Percentiles rank a stretch among this genome's conserved stretches.
Conservation (phyloP, 805 yeast genomes). For the Cyberlindnera maritima region DNA sequence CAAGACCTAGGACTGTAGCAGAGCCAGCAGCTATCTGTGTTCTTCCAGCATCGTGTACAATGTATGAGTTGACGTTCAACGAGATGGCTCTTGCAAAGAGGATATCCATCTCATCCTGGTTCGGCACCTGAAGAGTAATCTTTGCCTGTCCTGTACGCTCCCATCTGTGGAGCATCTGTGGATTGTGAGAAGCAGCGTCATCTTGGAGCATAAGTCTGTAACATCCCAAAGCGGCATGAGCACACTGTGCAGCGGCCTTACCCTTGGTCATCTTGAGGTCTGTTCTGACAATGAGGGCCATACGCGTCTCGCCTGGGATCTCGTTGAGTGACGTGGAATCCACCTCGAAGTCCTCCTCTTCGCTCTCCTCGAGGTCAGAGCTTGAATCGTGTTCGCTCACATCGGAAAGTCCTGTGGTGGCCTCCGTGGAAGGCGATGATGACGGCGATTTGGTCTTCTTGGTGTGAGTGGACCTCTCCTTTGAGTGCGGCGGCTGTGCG, state of each 20-base stretch:
- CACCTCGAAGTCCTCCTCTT: constrained; percentile 54
- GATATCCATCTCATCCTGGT: constrained; percentile 66
- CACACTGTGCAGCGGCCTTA: constrained; percentile 95
- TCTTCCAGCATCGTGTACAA: constrained; percentile 95
- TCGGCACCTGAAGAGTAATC: constrained; percentile 74
- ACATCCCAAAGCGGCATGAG: constrained; percentile 94
- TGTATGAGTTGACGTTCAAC: constrained; percentile 70
- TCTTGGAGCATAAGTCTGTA: constrained; percentile 65
- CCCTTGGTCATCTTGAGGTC: constrained; percentile 94
- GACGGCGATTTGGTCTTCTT: constrained; percentile 8
- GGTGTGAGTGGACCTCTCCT: neutral
- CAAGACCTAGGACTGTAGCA: constrained; percentile 93
- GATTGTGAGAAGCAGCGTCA: constrained; percentile 51
- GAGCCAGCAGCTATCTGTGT: constrained; percentile 96
- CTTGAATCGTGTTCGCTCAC: constrained; percentile 21
- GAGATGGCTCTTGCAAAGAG: constrained; percentile 80
- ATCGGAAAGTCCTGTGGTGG: constrained; percentile 15
- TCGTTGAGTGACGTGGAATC: constrained; percentile 60
- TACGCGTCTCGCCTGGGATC: constrained; percentile 74
- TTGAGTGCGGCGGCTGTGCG: constrained; percentile 3
- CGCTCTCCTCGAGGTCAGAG: constrained; percentile 42
- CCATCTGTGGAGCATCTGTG: constrained; percentile 73
- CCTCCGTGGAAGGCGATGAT: constrained; percentile 15
- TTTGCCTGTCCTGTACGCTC: constrained; percentile 86
- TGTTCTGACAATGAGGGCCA: constrained; percentile 85